A percentile compares a stretch with the other conserved stretches of the same genome.
phyloP scores from a whole-genome alignment of 768 basidiomycete species.

The Podaxis sp. region DNA sequence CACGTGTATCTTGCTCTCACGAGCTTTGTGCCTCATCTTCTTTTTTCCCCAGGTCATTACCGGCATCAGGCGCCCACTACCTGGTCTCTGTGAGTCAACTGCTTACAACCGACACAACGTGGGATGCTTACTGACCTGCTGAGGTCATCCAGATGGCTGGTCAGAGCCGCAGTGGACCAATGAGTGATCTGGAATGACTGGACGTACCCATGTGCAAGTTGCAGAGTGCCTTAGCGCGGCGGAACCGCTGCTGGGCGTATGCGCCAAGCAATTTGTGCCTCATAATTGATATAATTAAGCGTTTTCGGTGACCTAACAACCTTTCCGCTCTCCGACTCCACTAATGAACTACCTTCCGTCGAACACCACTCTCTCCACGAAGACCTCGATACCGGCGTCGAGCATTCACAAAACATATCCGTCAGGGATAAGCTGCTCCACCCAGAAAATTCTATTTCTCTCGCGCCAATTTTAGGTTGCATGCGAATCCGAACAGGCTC shows the following conservation, averaged over 20 bases:
- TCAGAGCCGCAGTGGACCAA: not conserved
- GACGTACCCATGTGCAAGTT: not conserved
- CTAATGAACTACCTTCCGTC: not conserved
- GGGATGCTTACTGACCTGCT: constrained; percentile 5
- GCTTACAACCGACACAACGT: not conserved
- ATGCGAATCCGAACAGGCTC: not conserved
- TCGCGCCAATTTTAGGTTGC: not conserved
- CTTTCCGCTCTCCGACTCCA: not conserved
- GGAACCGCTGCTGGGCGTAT: not conserved
- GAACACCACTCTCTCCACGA: not conserved
- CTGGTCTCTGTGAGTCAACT: constrained; percentile 1
- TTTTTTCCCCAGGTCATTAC: not conserved
- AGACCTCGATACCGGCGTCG: constrained; percentile 3
- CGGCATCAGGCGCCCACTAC: not conserved
- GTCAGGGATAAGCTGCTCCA: not conserved
- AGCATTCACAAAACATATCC: not conserved
- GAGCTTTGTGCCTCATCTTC: constrained; percentile 1
- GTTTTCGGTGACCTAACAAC: not conserved
- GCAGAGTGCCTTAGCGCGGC: not conserved
- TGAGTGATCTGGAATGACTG: constrained; percentile 1
- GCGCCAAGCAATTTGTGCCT: not conserved
- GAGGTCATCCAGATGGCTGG: not conserved
- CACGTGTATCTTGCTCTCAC: not conserved
- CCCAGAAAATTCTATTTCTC: not conserved
- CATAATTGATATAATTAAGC: not conserved